These are phyloP conservation scores for Beta corolliflora DNA, from an alignment of 179 eudicot species.

Conservation along the genomic window DNA sequence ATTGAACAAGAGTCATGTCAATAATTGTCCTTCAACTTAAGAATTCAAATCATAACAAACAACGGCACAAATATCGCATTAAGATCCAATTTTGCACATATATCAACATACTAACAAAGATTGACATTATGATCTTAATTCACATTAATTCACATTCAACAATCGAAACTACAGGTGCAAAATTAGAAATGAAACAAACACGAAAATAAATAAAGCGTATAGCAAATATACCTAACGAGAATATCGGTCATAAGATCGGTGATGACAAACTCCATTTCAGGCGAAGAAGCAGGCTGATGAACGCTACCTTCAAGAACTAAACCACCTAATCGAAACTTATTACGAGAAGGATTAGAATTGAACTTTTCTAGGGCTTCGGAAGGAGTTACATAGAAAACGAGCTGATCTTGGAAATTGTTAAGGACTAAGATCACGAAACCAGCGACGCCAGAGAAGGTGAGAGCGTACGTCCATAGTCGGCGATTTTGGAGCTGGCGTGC, in stretches of 20 bases:
- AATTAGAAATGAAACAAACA: not conserved
- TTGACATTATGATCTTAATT: not conserved
- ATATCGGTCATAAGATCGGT: constrained; percentile 86
- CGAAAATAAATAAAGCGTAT: too few species aligned
- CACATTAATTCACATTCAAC: too few species aligned
- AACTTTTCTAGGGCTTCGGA: constrained; percentile 69
- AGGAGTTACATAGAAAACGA: constrained; percentile 86
- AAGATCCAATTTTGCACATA: not conserved
- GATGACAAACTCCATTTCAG: constrained; percentile 84
- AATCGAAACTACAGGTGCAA: not conserved
- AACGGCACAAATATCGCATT: not conserved
- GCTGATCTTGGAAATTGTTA: constrained; percentile 80
- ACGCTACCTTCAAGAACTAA: constrained; percentile 84
- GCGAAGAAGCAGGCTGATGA: constrained; percentile 52
- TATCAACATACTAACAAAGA: too few species aligned
- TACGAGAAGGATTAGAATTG: constrained; percentile 43
- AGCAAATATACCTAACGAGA: constrained; percentile 51
- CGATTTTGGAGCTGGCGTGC: constrained; percentile 84
- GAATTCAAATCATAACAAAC: too few species aligned
- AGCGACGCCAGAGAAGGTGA: constrained; percentile 77
- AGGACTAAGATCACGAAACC: constrained; percentile 73
- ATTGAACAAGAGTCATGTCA: not conserved
- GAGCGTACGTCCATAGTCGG: constrained; percentile 83
- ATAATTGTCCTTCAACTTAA: not conserved
- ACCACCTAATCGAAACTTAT: constrained; percentile 80